A percentile compares a stretch with the other conserved stretches of the same genome.
phyloP scores from a whole-genome alignment of 139 green algal species.

The Coelastrella sp. region DNA sequence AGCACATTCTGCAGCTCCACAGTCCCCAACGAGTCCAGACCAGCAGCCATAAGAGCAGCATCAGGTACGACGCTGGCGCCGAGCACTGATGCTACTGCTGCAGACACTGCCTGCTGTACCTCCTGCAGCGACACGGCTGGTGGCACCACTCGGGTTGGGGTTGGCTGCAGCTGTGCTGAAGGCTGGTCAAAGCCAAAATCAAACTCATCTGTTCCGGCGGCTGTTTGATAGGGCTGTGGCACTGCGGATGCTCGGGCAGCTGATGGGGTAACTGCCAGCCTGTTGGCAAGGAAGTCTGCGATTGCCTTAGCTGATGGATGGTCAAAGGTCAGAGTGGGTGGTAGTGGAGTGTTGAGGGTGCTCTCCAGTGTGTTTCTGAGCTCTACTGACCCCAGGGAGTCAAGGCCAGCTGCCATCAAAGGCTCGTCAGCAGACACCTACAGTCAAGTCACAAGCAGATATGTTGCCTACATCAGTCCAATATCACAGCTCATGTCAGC shows the following conservation, averaged over 20 bases:
- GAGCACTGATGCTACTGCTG: conserved; percentile 17
- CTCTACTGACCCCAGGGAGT: conserved; percentile 76
- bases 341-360: conserved; percentile 64
- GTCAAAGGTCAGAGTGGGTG: conserved; percentile 79
- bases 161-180: background rate
- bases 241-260: background rate
- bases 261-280: conserved; percentile 28
- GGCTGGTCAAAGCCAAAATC: conserved; percentile 1
- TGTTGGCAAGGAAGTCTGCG: conserved; percentile 17
- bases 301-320: conserved; percentile 72
- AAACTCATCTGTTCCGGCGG: background rate
- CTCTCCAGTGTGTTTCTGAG: conserved; percentile 69
- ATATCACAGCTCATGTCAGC: too few relatives aligned
- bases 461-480: background rate
- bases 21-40: conserved; percentile 85
- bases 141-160: background rate
- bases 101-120: background rate
- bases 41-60: conserved; percentile 71
- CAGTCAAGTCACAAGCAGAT: background rate
- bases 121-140: background rate
- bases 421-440: conserved; percentile 63
- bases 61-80: conserved; percentile 42
- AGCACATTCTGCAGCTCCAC: conserved; percentile 90
- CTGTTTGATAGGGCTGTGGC: conserved; percentile 51
- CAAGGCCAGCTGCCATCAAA: conserved; percentile 75